A percentile compares a stretch with the other conserved stretches of the same genome.
Conservation (phyloP, 768 basidiomycete species). For the Arthromyces matolae region DNA sequence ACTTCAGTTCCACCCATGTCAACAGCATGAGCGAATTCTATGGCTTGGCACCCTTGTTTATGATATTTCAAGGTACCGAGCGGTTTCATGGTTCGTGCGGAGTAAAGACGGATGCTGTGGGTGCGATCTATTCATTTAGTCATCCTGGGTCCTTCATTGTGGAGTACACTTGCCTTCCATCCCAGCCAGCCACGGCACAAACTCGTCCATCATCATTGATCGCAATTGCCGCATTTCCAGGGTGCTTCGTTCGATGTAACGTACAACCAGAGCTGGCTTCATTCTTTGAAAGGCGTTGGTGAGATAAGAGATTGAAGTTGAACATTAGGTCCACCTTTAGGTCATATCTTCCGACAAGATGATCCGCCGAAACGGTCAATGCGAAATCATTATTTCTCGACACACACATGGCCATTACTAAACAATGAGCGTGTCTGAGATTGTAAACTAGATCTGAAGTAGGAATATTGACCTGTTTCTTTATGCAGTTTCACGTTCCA, state of each 20-base stretch:
- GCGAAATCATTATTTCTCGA: slow-evolving; percentile 56
- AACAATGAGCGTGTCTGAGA: not conserved
- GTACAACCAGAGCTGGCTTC: slow-evolving; percentile 5
- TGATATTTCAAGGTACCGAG: slow-evolving; percentile 86
- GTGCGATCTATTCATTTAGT: not conserved
- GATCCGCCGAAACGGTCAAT: slow-evolving; percentile 83
- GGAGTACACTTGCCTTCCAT: slow-evolving; percentile 63
- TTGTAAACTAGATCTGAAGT: not conserved
- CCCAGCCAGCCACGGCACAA: slow-evolving; percentile 92
- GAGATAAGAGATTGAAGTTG: not conserved
- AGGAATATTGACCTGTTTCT: slow-evolving; percentile 57
- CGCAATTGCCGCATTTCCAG: slow-evolving; percentile 76
- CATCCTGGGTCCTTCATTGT: not conserved
- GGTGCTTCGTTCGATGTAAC: slow-evolving; percentile 60
- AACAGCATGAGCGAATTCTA: slow-evolving; percentile 59
- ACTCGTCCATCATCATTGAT: slow-evolving; percentile 74
- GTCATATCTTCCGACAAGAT: slow-evolving; percentile 66
- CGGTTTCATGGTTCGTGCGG: slow-evolving; percentile 73
- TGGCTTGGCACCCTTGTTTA: slow-evolving; percentile 67
- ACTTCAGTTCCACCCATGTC: slow-evolving; percentile 14
- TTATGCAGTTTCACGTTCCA: slow-evolving; percentile 69
- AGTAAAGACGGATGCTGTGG: slow-evolving; percentile 74
- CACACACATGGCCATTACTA: slow-evolving; percentile 87
- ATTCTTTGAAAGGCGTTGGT: not conserved
- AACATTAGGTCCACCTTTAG: slow-evolving; percentile 36